Conservation (phyloP, 768 basidiomycete genomes). For the Termitomyces sp. region DNA sequence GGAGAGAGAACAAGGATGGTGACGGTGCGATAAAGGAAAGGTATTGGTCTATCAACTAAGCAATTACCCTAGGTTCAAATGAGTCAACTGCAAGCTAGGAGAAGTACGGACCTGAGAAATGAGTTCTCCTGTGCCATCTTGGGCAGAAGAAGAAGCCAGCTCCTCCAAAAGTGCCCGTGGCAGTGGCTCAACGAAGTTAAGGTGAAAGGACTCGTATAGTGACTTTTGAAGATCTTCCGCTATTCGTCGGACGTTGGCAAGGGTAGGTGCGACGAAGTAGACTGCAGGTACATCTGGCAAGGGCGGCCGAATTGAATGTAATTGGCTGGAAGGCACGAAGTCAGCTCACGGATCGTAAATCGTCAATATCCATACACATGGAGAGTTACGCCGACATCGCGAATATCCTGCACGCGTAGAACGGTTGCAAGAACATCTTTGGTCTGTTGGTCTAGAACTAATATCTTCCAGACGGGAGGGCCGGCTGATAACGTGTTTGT, state of each 20-base stretch:
- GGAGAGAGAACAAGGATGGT: slow-evolving; percentile 84
- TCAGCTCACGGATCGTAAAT: slow-evolving; percentile 3
- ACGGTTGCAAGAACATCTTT: slow-evolving; percentile 97
- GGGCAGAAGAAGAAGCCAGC: slow-evolving; percentile 82
- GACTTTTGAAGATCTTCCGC: slow-evolving; percentile 87
- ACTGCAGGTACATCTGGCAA: slow-evolving; percentile 94
- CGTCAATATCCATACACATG: slow-evolving; percentile 72
- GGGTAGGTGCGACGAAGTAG: slow-evolving; percentile 92
- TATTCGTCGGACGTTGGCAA: slow-evolving; percentile 82
- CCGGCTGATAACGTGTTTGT: slow-evolving; percentile 49
- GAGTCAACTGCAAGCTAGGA: not conserved
- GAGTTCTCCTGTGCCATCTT: slow-evolving; percentile 75
- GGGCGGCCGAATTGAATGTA: slow-evolving; percentile 84
- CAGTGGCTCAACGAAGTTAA: slow-evolving; percentile 93
- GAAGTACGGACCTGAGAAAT: slow-evolving; percentile 61
- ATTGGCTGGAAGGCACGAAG: slow-evolving; percentile 52
- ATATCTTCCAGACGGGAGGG: slow-evolving; percentile 92
- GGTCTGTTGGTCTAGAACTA: slow-evolving; percentile 91
- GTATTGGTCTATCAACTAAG: slow-evolving; percentile 91
- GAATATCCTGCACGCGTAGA: slow-evolving; percentile 90
- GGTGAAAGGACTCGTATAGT: slow-evolving; percentile 88
- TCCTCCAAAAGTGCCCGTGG: slow-evolving; percentile 89
- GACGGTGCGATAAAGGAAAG: slow-evolving; percentile 95
- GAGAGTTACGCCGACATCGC: slow-evolving; percentile 94
- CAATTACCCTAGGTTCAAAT: not conserved